A percentile compares a stretch with the other conserved stretches of the same genome.
phyloP scores from a whole-genome alignment of 2,329 filamentous ascomycete species.

The Penicillium sclerotigenum region DNA sequence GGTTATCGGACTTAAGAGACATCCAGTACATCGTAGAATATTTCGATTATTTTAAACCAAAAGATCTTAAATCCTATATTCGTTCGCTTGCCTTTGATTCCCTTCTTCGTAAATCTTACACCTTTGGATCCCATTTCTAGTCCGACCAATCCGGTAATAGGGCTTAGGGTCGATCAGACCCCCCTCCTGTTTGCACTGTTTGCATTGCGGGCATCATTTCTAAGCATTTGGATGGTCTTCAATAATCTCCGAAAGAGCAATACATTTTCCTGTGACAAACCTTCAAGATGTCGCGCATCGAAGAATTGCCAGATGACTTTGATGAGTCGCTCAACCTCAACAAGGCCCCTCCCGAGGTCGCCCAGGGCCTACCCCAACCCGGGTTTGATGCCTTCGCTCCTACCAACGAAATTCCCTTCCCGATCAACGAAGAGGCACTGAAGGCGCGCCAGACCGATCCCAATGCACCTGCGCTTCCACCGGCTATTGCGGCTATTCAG shows the following conservation, averaged over 20 bases:
- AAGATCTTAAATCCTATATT: background rate
- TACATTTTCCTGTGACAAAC: background rate
- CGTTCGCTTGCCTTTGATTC: background rate
- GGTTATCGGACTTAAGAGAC: background rate
- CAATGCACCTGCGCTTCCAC: conserved; percentile 51
- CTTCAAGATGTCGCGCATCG: conserved; percentile 50
- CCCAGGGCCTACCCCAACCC: conserved; percentile 18
- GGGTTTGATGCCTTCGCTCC: conserved; percentile 22
- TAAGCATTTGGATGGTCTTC: conserved; percentile 2
- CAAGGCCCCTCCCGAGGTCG: conserved; percentile 24
- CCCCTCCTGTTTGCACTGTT: conserved; percentile 33
- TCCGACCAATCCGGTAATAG: conserved; percentile 9
- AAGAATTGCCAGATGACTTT: conserved; percentile 52
- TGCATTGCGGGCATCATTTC: conserved; percentile 18
- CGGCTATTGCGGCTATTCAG: conserved; percentile 56
- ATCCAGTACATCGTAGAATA: background rate
- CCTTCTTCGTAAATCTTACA: background rate
- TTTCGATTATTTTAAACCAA: background rate
- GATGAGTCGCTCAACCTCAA: conserved; percentile 48
- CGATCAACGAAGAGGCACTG: conserved; percentile 37
- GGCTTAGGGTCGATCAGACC: conserved; percentile 13
- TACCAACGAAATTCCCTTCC: conserved; percentile 38
- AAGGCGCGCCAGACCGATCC: conserved; percentile 32
- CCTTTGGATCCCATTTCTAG: background rate
- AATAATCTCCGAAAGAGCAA: background rate